phyloP scores from a whole-genome alignment of 306 rosid genomes.

The Arachis hypogaea region DNA sequence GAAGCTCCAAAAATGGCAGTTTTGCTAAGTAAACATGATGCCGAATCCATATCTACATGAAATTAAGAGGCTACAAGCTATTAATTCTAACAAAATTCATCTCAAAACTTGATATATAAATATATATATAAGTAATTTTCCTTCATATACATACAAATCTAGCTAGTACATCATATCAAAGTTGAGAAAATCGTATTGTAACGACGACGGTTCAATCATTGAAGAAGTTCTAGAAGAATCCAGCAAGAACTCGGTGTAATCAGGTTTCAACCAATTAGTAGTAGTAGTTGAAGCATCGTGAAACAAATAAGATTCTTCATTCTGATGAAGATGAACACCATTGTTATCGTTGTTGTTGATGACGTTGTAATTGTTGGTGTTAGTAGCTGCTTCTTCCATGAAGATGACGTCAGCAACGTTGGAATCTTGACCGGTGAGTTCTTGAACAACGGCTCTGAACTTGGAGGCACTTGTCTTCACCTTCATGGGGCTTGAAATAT shows the following conservation, averaged over 20 bases:
- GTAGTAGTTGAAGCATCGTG: not conserved
- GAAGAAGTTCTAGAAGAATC: slow-evolving; percentile 9
- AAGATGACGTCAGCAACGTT: slow-evolving; percentile 57
- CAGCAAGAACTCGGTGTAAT: slow-evolving; percentile 5
- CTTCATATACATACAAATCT: no score
- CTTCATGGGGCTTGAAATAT: slow-evolving; percentile 87
- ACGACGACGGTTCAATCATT: slow-evolving; percentile 7
- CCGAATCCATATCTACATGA: no score
- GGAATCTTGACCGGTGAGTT: slow-evolving; percentile 78
- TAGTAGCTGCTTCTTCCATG: slow-evolving; percentile 30
- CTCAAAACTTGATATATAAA: not conserved
- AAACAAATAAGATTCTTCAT: no score
- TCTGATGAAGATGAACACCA: not conserved
- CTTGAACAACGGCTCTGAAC: slow-evolving; percentile 79
- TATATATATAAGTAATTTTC: no score
- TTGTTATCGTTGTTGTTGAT: no score
- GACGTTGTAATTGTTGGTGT: no score
- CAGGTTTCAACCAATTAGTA: slow-evolving; percentile 33
- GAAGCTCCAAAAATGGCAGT: no score
- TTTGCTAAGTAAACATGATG: no score
- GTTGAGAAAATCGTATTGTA: slow-evolving; percentile 27
- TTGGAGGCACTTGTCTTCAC: slow-evolving; percentile 74
- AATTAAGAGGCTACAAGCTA: not conserved
- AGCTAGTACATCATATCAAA: slow-evolving; percentile 7
- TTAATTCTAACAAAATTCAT: not conserved